Evolutionary conservation across 345 rosid species (phyloP), one percentile per base, ranked within the genome.

Genomic region (Hibiscus mutabilis): DNA sequence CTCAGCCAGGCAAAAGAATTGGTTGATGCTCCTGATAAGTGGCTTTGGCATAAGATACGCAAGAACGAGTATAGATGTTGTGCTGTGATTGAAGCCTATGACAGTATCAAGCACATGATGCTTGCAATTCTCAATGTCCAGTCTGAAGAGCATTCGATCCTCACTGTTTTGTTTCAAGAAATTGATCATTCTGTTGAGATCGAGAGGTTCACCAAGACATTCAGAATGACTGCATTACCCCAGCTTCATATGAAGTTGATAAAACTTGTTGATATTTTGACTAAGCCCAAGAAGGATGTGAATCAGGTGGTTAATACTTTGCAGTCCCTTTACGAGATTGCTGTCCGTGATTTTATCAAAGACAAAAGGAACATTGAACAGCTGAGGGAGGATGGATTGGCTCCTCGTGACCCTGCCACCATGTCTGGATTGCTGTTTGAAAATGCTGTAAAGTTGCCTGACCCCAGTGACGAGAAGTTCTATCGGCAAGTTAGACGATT

Each of bases 11-110:
- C 96, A 31, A 87, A 79, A 80, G 97, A 90, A 83, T 78, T 94
- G 83, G 75, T 87, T 72, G 96, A 87, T 81, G 98, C 97, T 71
- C 92, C 97, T 63, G 98, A 94, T 80, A 90, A 83, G 85, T 88
- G 96, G 97, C 88, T 94, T 55, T 94, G 98, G 97, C 75, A 83
- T 82, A 94, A 88, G 84, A 89, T 94, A 77, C 78, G 92, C 83
- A 94, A 91, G 88, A 84, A 84, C 63, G 98, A 94, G 79, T 94
- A 86, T 70, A 84, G 98, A 73, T 93, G 98, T 11, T 94, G 98
- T 78, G 92, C 84, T 44, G 93, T 91, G 72, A 83, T 94, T 35
- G 98, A 94, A 84, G 86, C 93, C 68, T 94, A 91, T 81, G 98
- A 94, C 55, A 80, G 93, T 62, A 73, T 91, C 52, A 94, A 79